These are phyloP conservation scores for Pelargonium nanum DNA, from an alignment of 345 rosid species.

Conservation along the genomic window DNA sequence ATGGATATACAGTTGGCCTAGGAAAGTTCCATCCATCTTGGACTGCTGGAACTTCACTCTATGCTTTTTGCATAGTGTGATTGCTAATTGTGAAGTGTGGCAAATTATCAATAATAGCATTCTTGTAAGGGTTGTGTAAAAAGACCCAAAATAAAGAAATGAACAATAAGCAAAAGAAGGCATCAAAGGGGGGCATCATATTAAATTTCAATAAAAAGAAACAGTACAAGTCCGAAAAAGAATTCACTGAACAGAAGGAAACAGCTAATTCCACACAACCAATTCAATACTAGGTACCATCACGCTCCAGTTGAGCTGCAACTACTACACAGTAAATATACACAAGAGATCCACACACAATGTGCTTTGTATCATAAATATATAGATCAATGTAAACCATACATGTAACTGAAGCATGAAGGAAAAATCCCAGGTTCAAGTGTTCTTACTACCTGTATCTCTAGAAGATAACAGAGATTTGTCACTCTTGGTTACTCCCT, in stretches of 20 bases:
- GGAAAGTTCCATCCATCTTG: conserved; percentile 29
- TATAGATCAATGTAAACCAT: neutral
- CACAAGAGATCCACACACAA: neutral
- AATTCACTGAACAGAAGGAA: neutral
- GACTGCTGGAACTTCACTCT: conserved; percentile 34
- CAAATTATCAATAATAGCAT: neutral
- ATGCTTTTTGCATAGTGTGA: conserved; percentile 22
- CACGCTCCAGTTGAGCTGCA: neutral
- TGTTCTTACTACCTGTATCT: conserved; percentile 48
- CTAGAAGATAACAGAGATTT: conserved; percentile 52
- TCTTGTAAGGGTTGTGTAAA: too few relatives aligned
- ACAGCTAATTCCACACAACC: neutral
- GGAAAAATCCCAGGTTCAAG: neutral
- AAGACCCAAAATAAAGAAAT: too few relatives aligned
- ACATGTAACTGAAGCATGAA: neutral
- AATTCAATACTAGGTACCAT: neutral
- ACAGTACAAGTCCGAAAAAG: neutral
- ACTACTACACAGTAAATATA: neutral
- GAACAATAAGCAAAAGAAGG: too few relatives aligned
- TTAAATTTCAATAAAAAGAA: too few relatives aligned
- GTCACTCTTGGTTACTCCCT: conserved; percentile 46
- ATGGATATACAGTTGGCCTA: conserved; percentile 20
- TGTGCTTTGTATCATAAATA: neutral
- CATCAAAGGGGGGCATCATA: too few relatives aligned
- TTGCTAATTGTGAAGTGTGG: conserved; percentile 23